These are phyloP conservation scores for Ceratocystis destructans DNA, from an alignment of 2,329 filamentous ascomycete species.

Conservation along the genomic window DNA sequence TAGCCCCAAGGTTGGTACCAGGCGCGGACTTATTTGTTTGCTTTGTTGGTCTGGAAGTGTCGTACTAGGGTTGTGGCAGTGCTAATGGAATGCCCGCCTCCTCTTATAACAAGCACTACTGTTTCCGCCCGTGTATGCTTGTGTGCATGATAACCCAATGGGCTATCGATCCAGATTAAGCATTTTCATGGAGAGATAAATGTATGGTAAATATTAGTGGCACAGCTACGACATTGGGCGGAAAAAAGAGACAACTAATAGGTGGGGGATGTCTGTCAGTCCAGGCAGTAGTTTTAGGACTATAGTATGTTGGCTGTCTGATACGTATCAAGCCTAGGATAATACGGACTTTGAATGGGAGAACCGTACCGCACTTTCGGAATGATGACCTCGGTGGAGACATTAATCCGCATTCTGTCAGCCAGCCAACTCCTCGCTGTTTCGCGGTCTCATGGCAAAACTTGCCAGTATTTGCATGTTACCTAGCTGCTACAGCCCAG, in stretches of 20 bases:
- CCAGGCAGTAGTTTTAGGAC: not conserved
- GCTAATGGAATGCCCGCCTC: not conserved
- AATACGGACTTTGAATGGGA: not conserved
- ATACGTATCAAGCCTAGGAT: not conserved
- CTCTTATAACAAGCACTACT: not conserved
- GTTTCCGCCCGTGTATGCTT: not conserved
- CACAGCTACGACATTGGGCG: not conserved
- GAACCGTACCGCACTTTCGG: not conserved
- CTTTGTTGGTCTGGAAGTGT: not conserved
- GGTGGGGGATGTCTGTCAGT: not conserved
- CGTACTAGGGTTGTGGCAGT: not conserved
- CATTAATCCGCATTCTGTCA: not conserved
- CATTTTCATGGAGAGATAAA: not conserved
- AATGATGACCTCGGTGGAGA: constrained; percentile 3
- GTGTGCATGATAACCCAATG: not conserved
- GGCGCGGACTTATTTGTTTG: not conserved
- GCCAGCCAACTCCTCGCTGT: not conserved
- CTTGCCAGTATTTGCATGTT: not conserved
- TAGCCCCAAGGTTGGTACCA: not conserved
- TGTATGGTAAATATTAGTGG: not conserved
- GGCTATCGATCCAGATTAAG: not conserved
- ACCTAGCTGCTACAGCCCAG: no score
- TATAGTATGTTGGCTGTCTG: not conserved
- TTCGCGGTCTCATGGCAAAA: not conserved
- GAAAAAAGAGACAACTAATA: not conserved